Evolutionary conservation across 1,284 basidiomycete genomes (phyloP), one percentile per base, ranked within the genome.

Genomic region (Puccinia coronata): DNA sequence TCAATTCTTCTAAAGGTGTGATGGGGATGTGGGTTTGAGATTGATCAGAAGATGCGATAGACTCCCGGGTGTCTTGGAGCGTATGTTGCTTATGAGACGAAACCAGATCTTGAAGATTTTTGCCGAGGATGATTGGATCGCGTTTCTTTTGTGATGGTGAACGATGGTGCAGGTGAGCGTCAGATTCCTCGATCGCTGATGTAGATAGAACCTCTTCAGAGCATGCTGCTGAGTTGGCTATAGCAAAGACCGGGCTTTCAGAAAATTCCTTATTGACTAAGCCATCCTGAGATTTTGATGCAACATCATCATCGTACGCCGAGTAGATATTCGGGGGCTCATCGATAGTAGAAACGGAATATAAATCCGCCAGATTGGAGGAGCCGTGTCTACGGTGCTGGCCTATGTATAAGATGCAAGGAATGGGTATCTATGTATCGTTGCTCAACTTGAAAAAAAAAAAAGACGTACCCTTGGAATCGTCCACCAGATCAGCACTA

Each of bases 401-500:
- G 18, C 36, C 36, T 67, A 20, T 28, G 47, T n/a, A n/a, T n/a
- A 41, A 39, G 16, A 28, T 18, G 41, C 20, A 31, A 31, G 3
- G 14, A 36, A 36, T 34, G 9, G 57, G 25, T 28, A 31, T 61
- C 11, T 41, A 20, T 34, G 39, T 31, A 25, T 36, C 18, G 23
- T 61, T 2, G 2, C 2, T 36, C 5, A 28, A 25, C 16, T 43
- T 11, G n/a, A 25, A 9, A 61, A 41, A 41, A 43, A 16, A 4
- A 43, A 28, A 53, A 61, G 8, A 41, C 43, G 57, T 39, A 43
- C n/a, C n/a, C n/a, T n/a, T n/a, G n/a, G n/a, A n/a, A n/a, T n/a
- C n/a, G n/a, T n/a, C n/a, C n/a, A n/a, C n/a, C n/a, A n/a, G n/a
- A 31, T 67, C 75, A 16, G 43, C 49, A 77, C 75, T 77, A 25